Base-by-base conservation (phyloP, 192 early-diverging fungal genomes). In the Radiomyces spectabilis region DNA sequence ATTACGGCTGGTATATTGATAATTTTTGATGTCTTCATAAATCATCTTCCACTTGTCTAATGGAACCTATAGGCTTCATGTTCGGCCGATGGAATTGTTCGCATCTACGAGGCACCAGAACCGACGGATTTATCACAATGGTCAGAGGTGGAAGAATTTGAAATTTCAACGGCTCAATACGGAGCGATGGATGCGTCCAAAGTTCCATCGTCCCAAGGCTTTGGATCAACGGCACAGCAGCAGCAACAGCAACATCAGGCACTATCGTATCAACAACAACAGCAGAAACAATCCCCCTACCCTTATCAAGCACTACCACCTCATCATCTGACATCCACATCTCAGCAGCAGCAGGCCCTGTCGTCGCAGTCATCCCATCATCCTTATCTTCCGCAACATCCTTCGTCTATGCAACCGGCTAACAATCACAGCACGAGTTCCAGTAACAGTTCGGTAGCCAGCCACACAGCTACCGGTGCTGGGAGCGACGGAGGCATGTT, bases 61-160 rank as follows among this genome's bases (percentile, higher is more conserved):
- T n/a, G n/a, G n/a, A n/a, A n/a, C 49, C 9, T 5, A 46, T 49
- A 88, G 88, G 93, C 93, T 1, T 72, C 86, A 3, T 76, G 74
- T 41, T 81, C 85, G 24, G 79, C 91, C 1, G 92, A 97, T 71
- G 92, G 92, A 21, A 73, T 78, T 16, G 78, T 94, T 24, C 70
- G 89, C 47, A 87, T 97, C 33, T 95, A 95, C 61, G 91, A 94
- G 64, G 87, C 89, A 1, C 67, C 82, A 55, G 89, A 95, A 57
- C 76, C 85, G 4, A 77, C 87, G 12, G 86, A 85, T 38, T 60
- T 93, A 30, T 56, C 73, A 21, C 75, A 84, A 51, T 97, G 93
- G 93, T 80, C 82, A 10, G 74, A 86, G 51, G 83, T 81, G 66
- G 78, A 74, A 8, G 75, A 82, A 6, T 78, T 90, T 7, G 69